These are phyloP conservation scores for Trichothecium roseum DNA, from an alignment of 2,329 filamentous ascomycete species.

Conservation along the genomic window DNA sequence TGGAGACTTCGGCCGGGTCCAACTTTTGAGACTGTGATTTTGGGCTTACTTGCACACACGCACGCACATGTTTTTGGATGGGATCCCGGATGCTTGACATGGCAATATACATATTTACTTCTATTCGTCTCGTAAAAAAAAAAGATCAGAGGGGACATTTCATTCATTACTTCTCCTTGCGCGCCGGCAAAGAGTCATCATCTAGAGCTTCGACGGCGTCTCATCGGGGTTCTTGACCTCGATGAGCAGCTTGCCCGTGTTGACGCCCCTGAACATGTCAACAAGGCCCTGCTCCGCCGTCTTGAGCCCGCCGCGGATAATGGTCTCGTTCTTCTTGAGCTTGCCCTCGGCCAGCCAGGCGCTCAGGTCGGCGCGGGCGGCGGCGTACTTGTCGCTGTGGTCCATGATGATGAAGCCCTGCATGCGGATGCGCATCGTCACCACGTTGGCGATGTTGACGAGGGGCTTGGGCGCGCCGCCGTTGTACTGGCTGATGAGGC, in stretches of 20 bases:
- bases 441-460: conserved; percentile 41
- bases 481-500: conserved; percentile 62
- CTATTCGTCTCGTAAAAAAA: no score
- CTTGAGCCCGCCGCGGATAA: conserved; percentile 58
- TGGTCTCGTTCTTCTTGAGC: conserved; percentile 60
- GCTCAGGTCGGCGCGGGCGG: conserved; percentile 49
- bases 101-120: no score
- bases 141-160: no score
- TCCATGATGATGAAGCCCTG: conserved; percentile 69
- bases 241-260: conserved; percentile 57
- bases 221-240: conserved; percentile 32
- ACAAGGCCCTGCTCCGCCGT: conserved; percentile 53
- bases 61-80: no score
- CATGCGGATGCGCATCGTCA: conserved; percentile 48
- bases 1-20: conserved; percentile 16
- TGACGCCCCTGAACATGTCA: conserved; percentile 56
- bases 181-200: no score
- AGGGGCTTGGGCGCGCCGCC: conserved; percentile 41
- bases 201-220: conserved; percentile 11
- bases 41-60: no score
- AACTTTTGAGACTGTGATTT: no score
- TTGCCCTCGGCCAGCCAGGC: conserved; percentile 64
- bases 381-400: conserved; percentile 44
- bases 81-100: no score
- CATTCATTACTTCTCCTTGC: no score